Evolutionary conservation across 2,329 filamentous ascomycete species (phyloP), one percentile per base, ranked within the genome.

Genomic region (Pseudocercospora ulei): DNA sequence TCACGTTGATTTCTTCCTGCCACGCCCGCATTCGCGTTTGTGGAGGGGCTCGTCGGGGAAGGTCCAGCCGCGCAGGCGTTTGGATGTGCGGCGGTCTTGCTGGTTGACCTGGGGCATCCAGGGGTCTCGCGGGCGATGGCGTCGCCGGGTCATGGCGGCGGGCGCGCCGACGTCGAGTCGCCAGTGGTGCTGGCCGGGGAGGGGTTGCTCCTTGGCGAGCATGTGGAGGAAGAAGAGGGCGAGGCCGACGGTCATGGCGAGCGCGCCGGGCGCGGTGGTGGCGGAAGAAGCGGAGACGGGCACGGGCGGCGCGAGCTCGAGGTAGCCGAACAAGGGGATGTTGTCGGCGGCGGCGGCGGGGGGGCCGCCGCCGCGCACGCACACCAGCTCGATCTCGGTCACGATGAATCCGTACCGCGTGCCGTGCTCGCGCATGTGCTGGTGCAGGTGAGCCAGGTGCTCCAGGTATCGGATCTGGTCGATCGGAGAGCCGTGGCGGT

Each of bases 401-500:
- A 95, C 77, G 62, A 96, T 88, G 69, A 94, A 96, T 38, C 88
- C 88, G 62, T 95, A 96, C 43, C 88, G 79, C 59, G 84, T 92
- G 50, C 79, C 78, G 65, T 94, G 83, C 65, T 93, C 85, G 61
- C 88, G 85, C 85, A 95, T 94, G 56, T 80, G 78, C 58, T 83
- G 76, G 63, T 96, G 88, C 28, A 95, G 69, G 53, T 92, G 84
- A 0, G 86, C 73, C 3, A 96, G 75, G 1, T 84, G 84, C 35
- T 82, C 79, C 12, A 95, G 78, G 66, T 95, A 95, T 63, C 88
- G 78, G 41, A 94, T 83, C 42, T 82, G 80, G 64, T 86, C 82
- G 61, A 85, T 75, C 48, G 87, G 84, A 28, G 78, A 78, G 61
- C 92, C 84, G 43, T 79, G 76, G 43, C 86, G 82, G 83, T 94